These are phyloP conservation scores for Leucosporidium yakuticum DNA, from an alignment of 768 basidiomycete species.

Conservation along the genomic window DNA sequence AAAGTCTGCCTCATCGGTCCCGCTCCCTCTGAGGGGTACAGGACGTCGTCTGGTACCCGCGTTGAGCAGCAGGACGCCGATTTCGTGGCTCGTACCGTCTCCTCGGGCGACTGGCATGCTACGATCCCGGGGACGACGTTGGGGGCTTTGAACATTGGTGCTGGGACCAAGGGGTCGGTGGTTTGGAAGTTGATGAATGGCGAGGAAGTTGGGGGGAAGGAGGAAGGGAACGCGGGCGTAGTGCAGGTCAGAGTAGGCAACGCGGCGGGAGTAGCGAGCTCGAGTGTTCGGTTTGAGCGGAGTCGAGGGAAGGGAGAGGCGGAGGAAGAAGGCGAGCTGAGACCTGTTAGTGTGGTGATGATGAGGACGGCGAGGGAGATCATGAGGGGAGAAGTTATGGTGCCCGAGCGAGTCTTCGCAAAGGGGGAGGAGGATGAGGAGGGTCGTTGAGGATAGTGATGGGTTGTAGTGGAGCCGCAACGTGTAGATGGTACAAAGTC, in stretches of 20 bases:
- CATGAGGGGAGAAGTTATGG: conserved; percentile 23
- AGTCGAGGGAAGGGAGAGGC: not conserved
- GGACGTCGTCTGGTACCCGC: not conserved
- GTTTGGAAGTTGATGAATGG: not conserved
- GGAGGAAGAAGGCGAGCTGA: too few relatives aligned
- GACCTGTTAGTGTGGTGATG: conserved; percentile 25
- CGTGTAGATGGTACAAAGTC: too few relatives aligned
- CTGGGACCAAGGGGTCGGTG: conserved; percentile 20
- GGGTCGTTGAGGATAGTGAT: too few relatives aligned
- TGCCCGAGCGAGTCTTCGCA: conserved; percentile 18
- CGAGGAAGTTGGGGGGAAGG: not conserved
- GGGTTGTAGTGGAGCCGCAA: too few relatives aligned
- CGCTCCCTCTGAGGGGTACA: conserved; percentile 8
- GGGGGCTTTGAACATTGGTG: conserved; percentile 23
- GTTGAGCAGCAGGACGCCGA: conserved; percentile 8
- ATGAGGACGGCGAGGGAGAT: conserved; percentile 32
- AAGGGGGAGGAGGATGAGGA: too few relatives aligned
- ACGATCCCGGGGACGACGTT: conserved; percentile 34
- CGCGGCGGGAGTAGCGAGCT: conserved; percentile 23
- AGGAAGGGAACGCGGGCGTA: not conserved
- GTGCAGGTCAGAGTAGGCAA: conserved; percentile 24
- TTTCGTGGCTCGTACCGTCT: conserved; percentile 23
- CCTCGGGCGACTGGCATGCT: conserved; percentile 30
- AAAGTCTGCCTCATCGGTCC: conserved; percentile 25
- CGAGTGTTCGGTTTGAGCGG: conserved; percentile 22